Conservation (phyloP, 2,329 filamentous ascomycete species). For the Aspergillus arachidicola region DNA sequence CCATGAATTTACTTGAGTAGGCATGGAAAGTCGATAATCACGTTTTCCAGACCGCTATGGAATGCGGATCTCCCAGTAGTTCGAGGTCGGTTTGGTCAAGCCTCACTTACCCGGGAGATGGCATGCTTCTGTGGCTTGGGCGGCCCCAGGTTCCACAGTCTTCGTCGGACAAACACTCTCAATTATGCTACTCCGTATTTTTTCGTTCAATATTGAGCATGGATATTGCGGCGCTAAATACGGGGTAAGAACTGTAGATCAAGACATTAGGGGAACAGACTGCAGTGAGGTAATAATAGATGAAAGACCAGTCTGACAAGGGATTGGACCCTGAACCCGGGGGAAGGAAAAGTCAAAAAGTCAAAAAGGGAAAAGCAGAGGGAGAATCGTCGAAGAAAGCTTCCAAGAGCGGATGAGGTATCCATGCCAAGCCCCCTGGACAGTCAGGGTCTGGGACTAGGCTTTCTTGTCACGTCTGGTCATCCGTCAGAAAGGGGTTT, state of each 20-base stretch:
- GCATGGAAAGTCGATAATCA: background rate
- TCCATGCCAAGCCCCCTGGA: slow-evolving; percentile 27
- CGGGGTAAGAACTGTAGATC: background rate
- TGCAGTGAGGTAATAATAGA: background rate
- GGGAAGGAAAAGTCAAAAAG: background rate
- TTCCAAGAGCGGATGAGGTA: slow-evolving; percentile 12
- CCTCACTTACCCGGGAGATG: background rate
- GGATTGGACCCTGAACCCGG: slow-evolving; percentile 5
- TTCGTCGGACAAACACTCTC: background rate
- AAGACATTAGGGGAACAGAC: background rate
- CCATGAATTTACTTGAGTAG: background rate
- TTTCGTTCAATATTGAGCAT: background rate
- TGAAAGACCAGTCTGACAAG: background rate
- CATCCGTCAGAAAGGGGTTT: slow-evolving; percentile 20
- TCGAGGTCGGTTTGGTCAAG: background rate
- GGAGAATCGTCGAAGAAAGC: slow-evolving; percentile 1
- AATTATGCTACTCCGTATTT: background rate
- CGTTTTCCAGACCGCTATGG: background rate
- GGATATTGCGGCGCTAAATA: background rate
- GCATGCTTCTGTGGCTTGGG: slow-evolving; percentile 4
- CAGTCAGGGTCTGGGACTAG: slow-evolving; percentile 19
- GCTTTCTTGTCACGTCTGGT: slow-evolving; percentile 12
- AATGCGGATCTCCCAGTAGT: background rate
- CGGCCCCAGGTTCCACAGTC: background rate
- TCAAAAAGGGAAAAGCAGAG: background rate